A percentile compares a stretch with the other conserved stretches of the same genome.
phyloP scores from a whole-genome alignment of 1,284 basidiomycete genomes.

The Volvariella surrecta region DNA sequence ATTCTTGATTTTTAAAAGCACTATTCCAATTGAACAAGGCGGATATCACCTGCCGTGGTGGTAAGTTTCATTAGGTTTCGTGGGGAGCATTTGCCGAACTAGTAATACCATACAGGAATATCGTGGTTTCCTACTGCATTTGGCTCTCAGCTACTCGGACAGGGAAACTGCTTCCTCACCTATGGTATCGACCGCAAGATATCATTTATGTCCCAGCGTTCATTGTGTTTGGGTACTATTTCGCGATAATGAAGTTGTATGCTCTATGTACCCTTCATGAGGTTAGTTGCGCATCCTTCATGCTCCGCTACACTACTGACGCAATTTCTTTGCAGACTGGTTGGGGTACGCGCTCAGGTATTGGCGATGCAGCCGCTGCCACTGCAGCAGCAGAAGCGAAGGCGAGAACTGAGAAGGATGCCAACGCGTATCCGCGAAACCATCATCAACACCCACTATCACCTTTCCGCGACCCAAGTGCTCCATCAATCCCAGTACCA shows the following conservation, averaged over 20 bases:
- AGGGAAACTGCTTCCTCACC: conserved; percentile 80
- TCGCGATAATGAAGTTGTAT: conserved; percentile 83
- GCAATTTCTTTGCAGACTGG: conserved; percentile 49
- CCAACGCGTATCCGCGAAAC: conserved; percentile 12
- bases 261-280: conserved; percentile 78
- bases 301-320: neutral
- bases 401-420: conserved; percentile 23
- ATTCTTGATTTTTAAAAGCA: conserved; percentile 73
- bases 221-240: conserved; percentile 85
- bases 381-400: conserved; percentile 62
- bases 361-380: conserved; percentile 71
- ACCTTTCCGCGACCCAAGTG: neutral
- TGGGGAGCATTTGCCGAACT: neutral
- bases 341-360: conserved; percentile 88
- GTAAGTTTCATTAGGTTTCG: conserved; percentile 34
- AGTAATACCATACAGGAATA: conserved; percentile 45
- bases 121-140: conserved; percentile 65
- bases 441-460: conserved; percentile 2
- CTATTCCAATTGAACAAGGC: conserved; percentile 55
- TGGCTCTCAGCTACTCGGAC: conserved; percentile 83
- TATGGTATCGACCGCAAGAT: conserved; percentile 80
- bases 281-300: conserved; percentile 23
- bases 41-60: conserved; percentile 89
- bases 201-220: conserved; percentile 89
- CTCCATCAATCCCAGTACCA: neutral